Evolutionary conservation across 1,284 basidiomycete genomes (phyloP).

Genomic region (Cutaneotrichosporon dermatis): DNA sequence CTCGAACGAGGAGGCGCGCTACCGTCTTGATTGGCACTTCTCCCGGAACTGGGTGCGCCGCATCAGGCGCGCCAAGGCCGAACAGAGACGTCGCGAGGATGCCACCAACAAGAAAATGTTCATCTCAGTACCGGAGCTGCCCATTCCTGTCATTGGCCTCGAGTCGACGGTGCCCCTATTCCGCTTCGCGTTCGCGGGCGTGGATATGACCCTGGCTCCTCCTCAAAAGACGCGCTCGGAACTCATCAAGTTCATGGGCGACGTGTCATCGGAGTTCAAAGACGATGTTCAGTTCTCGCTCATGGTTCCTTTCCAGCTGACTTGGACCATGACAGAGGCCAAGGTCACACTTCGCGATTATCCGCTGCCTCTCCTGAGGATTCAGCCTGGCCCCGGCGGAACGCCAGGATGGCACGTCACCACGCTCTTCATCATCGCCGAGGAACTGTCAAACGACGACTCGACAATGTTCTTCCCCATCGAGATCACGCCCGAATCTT

Average conservation of each 20-base stretch:
- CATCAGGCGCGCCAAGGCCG: constrained; percentile 47
- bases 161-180: constrained; percentile 66
- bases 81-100: constrained; percentile 50
- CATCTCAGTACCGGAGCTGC: constrained; percentile 42
- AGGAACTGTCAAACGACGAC: constrained; percentile 66
- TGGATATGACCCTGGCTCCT: constrained; percentile 59
- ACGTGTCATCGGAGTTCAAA: constrained; percentile 56
- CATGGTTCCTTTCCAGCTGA: constrained; percentile 76
- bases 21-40: constrained; percentile 67
- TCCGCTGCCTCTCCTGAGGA: constrained; percentile 54
- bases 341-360: constrained; percentile 71
- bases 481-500: constrained; percentile 57
- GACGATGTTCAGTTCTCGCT: constrained; percentile 69
- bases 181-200: constrained; percentile 61
- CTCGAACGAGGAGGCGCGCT: constrained; percentile 66
- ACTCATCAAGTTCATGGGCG: constrained; percentile 55
- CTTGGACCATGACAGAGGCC: constrained; percentile 63
- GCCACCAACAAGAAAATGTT: constrained; percentile 37
- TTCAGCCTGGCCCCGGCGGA: constrained; percentile 38
- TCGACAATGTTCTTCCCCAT: constrained; percentile 72
- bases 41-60: constrained; percentile 73
- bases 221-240: constrained; percentile 53
- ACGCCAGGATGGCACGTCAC: constrained; percentile 51
- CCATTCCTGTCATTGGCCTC: constrained; percentile 51
- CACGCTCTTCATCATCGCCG: constrained; percentile 79